Base-by-base conservation (phyloP, 1,284 basidiomycete species). In the Cerioporus squamosus region DNA sequence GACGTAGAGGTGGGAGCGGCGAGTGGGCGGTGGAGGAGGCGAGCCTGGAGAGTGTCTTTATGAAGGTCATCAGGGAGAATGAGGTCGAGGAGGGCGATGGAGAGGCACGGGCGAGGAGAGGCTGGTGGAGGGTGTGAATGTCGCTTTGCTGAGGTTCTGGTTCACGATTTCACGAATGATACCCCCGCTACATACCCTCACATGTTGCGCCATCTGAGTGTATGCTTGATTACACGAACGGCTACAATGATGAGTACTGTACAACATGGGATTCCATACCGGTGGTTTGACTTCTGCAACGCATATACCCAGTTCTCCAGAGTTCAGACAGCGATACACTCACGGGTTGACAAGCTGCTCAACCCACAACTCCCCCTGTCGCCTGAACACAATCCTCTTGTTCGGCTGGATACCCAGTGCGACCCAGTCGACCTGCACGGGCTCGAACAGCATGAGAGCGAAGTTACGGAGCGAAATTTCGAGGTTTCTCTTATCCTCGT, bases 31-130 rank as follows among this genome's bases (percentile, higher is more conserved):
- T 51, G 22, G 49, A 51, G 38, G 38, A 51, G 36, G 49, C 49
- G 36, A 51, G 39, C 17, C 33, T 51, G 23, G 49, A 51, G 49
- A 89, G 84, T 62, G 83, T 89, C 26, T 91, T 91, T 71, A 70
- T 91, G 69, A 88, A 89, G 68, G 87, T 91, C n/a, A 88, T 90
- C 55, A 74, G 87, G 55, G 81, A 83, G 63, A 86, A 88, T 57
- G 49, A 20, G 10, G 39, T 54, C 29, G 45, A 54, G 53, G 53
- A 54, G 39, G 45, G 33, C 5, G 45, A 54, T 48, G 53, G 45
- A 8, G 53, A 49, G 46, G 46, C 52, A 9, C 18, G n/a, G 51
- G 17, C 12, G 33, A 53, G 20, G 7, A 33, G 48, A 18, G 17
- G 20, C 0, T 50, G 48, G 48, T 50, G 48, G 48, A 50, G 38